Evolutionary conservation across 1,284 basidiomycete species (phyloP).

Genomic region (Sphagnurus paluster): DNA sequence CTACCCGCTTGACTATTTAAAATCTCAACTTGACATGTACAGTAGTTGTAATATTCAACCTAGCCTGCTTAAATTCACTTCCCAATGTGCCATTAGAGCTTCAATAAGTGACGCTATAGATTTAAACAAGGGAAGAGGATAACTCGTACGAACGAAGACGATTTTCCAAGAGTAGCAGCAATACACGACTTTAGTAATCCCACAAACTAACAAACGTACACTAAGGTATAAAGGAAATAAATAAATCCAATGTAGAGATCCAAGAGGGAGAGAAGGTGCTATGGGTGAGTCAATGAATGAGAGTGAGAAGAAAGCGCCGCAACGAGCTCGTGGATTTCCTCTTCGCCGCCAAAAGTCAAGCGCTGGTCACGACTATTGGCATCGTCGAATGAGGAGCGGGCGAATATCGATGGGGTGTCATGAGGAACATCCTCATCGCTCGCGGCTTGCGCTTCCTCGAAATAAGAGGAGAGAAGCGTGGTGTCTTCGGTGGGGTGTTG

Average conservation of each 20-base stretch:
- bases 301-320: constrained; percentile 23
- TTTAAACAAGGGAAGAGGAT: too few species aligned
- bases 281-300: constrained; percentile 12
- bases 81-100: too few species aligned
- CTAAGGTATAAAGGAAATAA: constrained; percentile 3
- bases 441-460: constrained; percentile 30
- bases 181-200: background rate
- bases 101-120: too few species aligned
- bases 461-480: constrained; percentile 47
- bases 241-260: constrained; percentile 1
- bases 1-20: too few species aligned
- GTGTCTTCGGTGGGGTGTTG: constrained; percentile 37
- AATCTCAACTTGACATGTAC: too few species aligned
- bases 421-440: constrained; percentile 16
- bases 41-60: too few species aligned
- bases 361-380: constrained; percentile 10
- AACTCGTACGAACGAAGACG: too few species aligned
- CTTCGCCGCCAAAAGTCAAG: constrained; percentile 30
- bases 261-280: background rate
- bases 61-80: too few species aligned
- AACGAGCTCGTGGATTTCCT: constrained; percentile 29
- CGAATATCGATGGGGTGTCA: constrained; percentile 7
- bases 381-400: constrained; percentile 1
- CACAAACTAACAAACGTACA: constrained; percentile 1
- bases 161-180: too few species aligned